Percentiles rank a stretch among this genome's conserved stretches.
phyloP scores from a whole-genome alignment of 345 rosid genomes.

The Acer campestre region DNA sequence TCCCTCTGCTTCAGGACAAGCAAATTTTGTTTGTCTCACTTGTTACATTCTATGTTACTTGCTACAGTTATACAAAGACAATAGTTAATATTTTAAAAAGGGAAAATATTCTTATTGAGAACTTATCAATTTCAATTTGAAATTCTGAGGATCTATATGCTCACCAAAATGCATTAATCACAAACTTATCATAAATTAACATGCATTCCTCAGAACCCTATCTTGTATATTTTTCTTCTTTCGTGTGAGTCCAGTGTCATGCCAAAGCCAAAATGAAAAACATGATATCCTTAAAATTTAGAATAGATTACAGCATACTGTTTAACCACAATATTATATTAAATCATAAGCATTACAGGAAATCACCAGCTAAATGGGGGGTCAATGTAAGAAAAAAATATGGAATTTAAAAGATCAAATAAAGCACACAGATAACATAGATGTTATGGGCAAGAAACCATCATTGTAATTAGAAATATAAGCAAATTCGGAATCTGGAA shows the following conservation, averaged over 20 bases:
- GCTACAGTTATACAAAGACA: neutral
- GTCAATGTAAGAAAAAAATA: neutral
- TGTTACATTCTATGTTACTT: neutral
- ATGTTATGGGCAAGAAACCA: neutral
- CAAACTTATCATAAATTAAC: neutral
- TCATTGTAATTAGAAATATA: neutral
- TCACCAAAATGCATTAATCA: neutral
- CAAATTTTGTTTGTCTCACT: neutral
- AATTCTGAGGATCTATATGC: neutral
- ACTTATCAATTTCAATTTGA: neutral
- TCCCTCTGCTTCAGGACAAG: neutral
- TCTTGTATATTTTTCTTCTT: neutral
- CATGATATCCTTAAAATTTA: neutral
- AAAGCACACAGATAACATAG: neutral
- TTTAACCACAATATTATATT: neutral
- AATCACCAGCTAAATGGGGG: neutral
- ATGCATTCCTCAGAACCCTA: neutral
- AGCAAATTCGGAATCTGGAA: conserved; percentile 5
- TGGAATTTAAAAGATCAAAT: neutral
- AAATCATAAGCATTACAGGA: neutral
- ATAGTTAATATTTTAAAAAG: neutral
- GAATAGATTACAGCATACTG: neutral
- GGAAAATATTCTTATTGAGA: neutral
- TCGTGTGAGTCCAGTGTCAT: neutral
- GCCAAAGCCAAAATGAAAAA: neutral